These are phyloP conservation scores for Jaminaea rosea DNA, from an alignment of 1,284 basidiomycete genomes.

Conservation along the genomic window DNA sequence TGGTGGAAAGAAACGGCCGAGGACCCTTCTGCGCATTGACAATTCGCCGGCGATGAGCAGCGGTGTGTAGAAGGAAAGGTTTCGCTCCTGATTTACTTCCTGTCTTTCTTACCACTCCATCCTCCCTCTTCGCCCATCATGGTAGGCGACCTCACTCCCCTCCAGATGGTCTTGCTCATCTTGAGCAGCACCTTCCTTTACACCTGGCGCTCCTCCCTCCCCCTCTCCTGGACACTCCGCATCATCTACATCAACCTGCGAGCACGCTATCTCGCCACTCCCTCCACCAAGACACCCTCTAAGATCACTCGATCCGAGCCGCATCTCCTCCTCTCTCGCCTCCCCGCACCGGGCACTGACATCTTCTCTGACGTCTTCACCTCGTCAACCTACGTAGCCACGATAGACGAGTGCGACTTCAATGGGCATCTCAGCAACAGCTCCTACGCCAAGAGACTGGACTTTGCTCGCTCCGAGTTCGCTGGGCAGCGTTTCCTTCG, in stretches of 20 bases:
- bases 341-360: conserved; percentile 16
- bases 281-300: neutral
- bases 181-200: no score
- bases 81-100: no score
- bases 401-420: conserved; percentile 26
- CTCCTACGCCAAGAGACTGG: conserved; percentile 23
- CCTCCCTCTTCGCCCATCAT: no score
- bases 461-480: neutral
- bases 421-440: conserved; percentile 26
- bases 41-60: no score
- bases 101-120: no score
- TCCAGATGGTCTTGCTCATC: no score
- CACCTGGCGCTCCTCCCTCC: neutral
- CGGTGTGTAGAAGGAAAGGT: no score
- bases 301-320: conserved; percentile 5
- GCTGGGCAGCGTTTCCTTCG: neutral
- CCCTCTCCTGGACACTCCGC: neutral
- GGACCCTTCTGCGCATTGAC: no score
- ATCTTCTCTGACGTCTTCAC: conserved; percentile 16
- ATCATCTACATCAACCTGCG: neutral
- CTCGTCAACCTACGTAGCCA: conserved; percentile 12
- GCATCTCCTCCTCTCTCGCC: conserved; percentile 8
- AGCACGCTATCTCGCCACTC: neutral
- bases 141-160: no score
- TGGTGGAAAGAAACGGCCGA: no score